phyloP scores from a whole-genome alignment of 78 protist species.

The Dictyostelium capitatum region DNA sequence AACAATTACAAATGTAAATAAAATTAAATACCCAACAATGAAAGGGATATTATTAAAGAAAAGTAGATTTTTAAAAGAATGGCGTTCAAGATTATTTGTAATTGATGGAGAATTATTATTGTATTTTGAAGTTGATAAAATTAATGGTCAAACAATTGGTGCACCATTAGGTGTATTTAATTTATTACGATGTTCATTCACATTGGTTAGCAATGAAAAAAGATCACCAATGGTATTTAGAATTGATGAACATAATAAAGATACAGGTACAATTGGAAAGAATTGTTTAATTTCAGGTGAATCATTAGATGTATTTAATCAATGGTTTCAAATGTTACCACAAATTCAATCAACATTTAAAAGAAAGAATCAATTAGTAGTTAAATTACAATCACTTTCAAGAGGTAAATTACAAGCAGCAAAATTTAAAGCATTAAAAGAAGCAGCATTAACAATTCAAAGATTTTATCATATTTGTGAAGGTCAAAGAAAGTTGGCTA shows the following conservation, averaged over 20 bases:
- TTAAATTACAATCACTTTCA: neutral
- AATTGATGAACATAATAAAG: neutral
- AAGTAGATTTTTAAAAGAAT: slow-evolving; percentile 10
- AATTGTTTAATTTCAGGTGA: slow-evolving; percentile 22
- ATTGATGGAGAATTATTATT: neutral
- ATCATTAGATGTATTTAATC: neutral
- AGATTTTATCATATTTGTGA: neutral
- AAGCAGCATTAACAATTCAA: slow-evolving; percentile 5
- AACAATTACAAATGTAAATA: neutral
- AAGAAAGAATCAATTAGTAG: neutral
- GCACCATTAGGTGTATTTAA: slow-evolving; percentile 33
- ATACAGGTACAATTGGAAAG: neutral
- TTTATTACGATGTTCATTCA: neutral
- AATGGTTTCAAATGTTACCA: slow-evolving; percentile 18
- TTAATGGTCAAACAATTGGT: neutral
- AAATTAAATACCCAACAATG: neutral
- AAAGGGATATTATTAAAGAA: neutral
- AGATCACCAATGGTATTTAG: neutral
- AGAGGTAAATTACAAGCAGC: neutral
- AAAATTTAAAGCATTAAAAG: neutral
- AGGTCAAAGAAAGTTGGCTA: slow-evolving; percentile 5
- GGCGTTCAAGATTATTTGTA: slow-evolving; percentile 20
- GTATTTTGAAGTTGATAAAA: slow-evolving; percentile 1
- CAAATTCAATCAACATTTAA: neutral
- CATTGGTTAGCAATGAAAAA: neutral